Conservation (phyloP, 2,329 filamentous ascomycete genomes). For the Monosporascus sp. region DNA sequence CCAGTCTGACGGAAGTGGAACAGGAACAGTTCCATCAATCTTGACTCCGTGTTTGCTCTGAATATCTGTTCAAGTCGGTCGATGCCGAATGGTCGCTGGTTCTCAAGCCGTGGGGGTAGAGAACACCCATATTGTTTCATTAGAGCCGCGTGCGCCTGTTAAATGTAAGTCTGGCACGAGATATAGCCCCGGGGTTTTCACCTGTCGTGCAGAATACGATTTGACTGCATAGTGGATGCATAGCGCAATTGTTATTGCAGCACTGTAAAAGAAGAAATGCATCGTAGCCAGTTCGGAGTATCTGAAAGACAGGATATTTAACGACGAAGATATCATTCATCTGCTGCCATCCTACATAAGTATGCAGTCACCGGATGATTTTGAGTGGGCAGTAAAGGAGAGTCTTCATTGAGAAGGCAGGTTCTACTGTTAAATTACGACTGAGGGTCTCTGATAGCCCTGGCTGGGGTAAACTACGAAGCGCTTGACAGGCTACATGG, state of each 20-base stretch:
- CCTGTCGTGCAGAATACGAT: neutral
- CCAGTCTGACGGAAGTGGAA: constrained; percentile 13
- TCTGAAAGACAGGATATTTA: too few relatives aligned
- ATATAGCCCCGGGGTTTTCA: neutral
- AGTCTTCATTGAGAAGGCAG: too few relatives aligned
- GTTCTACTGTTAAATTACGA: too few relatives aligned
- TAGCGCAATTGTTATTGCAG: neutral
- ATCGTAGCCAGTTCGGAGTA: neutral
- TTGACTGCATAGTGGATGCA: neutral
- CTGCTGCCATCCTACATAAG: neutral
- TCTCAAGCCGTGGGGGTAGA: constrained; percentile 8
- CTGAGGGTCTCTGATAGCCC: too few relatives aligned
- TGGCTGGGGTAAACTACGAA: too few relatives aligned
- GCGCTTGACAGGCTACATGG: too few relatives aligned
- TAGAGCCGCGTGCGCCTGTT: neutral
- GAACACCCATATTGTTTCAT: constrained; percentile 9
- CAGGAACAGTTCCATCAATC: constrained; percentile 13
- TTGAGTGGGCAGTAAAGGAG: too few relatives aligned
- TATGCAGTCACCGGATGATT: too few relatives aligned
- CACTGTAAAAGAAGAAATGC: neutral
- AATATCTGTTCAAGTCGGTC: constrained; percentile 14
- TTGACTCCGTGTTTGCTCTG: constrained; percentile 7
- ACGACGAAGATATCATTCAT: neutral
- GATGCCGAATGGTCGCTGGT: constrained; percentile 10
- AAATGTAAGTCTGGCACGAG: neutral